Evolutionary conservation across 2,329 filamentous ascomycete genomes (phyloP), one percentile per base, ranked within the genome.

Genomic region (Arthrinium puccinioides): DNA sequence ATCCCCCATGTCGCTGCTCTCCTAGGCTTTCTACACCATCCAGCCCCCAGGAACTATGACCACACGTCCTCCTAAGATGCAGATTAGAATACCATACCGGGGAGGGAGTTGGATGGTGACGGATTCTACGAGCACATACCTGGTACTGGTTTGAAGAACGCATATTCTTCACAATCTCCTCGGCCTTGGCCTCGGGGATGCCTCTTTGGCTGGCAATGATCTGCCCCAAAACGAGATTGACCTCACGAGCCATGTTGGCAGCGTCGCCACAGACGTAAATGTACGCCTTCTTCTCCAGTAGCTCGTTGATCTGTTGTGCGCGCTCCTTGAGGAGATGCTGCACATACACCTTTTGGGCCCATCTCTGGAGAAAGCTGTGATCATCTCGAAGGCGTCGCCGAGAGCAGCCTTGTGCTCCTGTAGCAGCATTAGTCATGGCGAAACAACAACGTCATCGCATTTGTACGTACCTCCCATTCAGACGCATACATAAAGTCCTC

Each of bases 231-330:
- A 87, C 79, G 18, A 82, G 72, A 60, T 94, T 96, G 54, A 96
- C 88, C 60, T 94, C 89, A 40, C 89, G 82, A 32, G 89, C 89
- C 89, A 96, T 96, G 68, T 95, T 89, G 39, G 92, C 86, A 1
- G 94, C 94, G 58, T 98, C 92, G 66, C 92, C 92, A 54, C 94
- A 98, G 41, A 98, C 90, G 61, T 98, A 98, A 61, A 98, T 89
- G 65, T 92, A 96, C 5, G 87, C 92, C 60, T 89, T 85, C 62
- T 88, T 72, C 49, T 84, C 72, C 9, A 98, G 72, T 1, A 98
- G 77, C 47, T 90, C 81, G 64, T 94, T 90, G 64, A 98, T 74
- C 52, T 95, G 79, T 53, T 85, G 76, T 41, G 85, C 81, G 35
- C 81, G 74, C 62, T 97, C 87, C 65, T 85, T 83, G 43, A 98